Conservation (phyloP, 805 yeast species). For the Saturnispora saitoi region DNA sequence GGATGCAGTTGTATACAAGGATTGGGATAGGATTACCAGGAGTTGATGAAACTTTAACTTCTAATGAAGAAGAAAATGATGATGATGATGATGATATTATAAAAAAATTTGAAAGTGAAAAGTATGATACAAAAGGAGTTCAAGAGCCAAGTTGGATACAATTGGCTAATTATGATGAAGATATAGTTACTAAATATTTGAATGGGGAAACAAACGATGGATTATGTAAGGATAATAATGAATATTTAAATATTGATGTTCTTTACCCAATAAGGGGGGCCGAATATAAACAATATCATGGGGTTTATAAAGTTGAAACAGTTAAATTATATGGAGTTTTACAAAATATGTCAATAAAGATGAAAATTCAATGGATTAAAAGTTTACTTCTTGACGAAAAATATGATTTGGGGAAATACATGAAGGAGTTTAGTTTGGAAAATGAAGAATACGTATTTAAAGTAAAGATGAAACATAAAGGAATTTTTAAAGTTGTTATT, state of each 20-base stretch:
- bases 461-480: constrained; percentile 5
- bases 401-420: constrained; percentile 5
- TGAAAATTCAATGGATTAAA: constrained; percentile 8
- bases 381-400: constrained; percentile 5
- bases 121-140: not conserved
- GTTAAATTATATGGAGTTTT: not conserved
- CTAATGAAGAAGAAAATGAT: not conserved
- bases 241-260: not conserved
- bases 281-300: constrained; percentile 8
- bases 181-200: not conserved
- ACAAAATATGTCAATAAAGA: not conserved
- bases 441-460: not conserved
- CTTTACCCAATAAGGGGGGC: not conserved
- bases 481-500: constrained; percentile 8
- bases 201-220: not conserved
- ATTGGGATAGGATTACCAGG: not conserved
- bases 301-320: not conserved
- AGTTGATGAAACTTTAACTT: not conserved
- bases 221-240: not conserved
- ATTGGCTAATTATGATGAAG: not conserved
- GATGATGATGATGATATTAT: not conserved
- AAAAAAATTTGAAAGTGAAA: not conserved
- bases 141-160: not conserved
- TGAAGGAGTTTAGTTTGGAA: not conserved
- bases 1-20: not conserved